Conservation (phyloP, 2,329 filamentous ascomycete genomes). For the Fusarium sp. region DNA sequence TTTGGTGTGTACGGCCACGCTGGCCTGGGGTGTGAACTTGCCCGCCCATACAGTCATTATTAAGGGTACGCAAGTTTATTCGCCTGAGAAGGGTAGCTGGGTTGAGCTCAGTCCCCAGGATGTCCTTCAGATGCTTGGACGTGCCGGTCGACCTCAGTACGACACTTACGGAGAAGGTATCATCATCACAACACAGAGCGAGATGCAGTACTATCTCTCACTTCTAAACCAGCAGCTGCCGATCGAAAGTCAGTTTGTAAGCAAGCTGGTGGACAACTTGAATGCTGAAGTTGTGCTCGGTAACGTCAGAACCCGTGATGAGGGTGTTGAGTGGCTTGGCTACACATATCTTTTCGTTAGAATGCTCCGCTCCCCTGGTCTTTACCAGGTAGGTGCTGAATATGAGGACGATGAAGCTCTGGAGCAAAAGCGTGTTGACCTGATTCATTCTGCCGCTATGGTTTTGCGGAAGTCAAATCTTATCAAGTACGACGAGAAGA, state of each 20-base stretch:
- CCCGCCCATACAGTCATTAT: constrained; percentile 98
- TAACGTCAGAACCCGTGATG: constrained; percentile 90
- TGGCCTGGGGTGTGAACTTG: constrained; percentile 98
- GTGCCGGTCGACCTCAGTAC: constrained; percentile 95
- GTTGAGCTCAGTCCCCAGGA: constrained; percentile 97
- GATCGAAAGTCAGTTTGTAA: constrained; percentile 96
- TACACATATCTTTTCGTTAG: constrained; percentile 98
- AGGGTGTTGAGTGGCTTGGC: constrained; percentile 98
- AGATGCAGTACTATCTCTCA: constrained; percentile 97
- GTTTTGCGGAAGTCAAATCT: constrained; percentile 89
- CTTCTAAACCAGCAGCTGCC: constrained; percentile 96
- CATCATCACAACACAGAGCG: constrained; percentile 94
- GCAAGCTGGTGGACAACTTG: constrained; percentile 92
- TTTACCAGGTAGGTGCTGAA: constrained; percentile 96
- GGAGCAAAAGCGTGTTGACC: constrained; percentile 97
- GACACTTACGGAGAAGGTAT: constrained; percentile 99
- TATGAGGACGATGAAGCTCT: constrained; percentile 92
- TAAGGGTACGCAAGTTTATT: constrained; percentile 98
- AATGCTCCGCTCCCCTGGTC: constrained; percentile 93
- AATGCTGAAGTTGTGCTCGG: constrained; percentile 97
- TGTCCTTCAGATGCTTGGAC: constrained; percentile 97
- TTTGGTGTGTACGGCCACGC: constrained; percentile 95
- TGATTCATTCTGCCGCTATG: constrained; percentile 92
- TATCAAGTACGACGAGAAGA: constrained; percentile 95
- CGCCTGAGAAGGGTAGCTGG: constrained; percentile 98